phyloP scores from a whole-genome alignment of 306 rosid genomes.

The Cyclanthera cordifolia region DNA sequence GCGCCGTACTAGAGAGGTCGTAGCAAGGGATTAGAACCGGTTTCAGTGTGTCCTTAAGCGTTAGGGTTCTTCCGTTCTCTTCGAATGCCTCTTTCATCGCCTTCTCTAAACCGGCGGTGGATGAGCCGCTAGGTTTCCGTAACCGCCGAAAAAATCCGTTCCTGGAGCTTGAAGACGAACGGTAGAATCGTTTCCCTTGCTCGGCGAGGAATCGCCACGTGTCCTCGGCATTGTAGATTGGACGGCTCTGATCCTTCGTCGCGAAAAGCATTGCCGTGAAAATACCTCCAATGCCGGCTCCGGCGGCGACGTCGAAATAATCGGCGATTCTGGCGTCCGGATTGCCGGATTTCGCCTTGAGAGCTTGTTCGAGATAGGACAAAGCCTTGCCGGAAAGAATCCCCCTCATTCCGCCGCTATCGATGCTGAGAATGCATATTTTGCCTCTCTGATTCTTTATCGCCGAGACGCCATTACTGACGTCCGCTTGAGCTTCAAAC shows the following conservation, averaged over 20 bases:
- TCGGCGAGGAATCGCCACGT: constrained; percentile 72
- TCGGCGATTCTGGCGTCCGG: constrained; percentile 79
- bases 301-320: constrained; percentile 84
- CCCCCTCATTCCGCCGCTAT: constrained; percentile 91
- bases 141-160: constrained; percentile 35
- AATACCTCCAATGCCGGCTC: constrained; percentile 83
- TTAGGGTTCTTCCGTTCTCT: constrained; percentile 37
- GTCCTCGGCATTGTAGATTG: constrained; percentile 63
- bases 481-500: neutral
- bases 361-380: constrained; percentile 61
- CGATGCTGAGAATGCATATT: constrained; percentile 84
- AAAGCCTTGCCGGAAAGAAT: constrained; percentile 83
- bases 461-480: constrained; percentile 31
- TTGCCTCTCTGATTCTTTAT: constrained; percentile 91
- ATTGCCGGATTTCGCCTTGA: constrained; percentile 75
- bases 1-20: constrained; percentile 88
- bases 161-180: constrained; percentile 17
- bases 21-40: constrained; percentile 92
- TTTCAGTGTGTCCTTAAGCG: constrained; percentile 79
- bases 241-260: constrained; percentile 49
- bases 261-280: constrained; percentile 89
- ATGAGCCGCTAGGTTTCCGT: constrained; percentile 18
- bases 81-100: constrained; percentile 62
- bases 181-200: constrained; percentile 54
- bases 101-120: constrained; percentile 54